phyloP scores from a whole-genome alignment of 805 yeast species.

The Barnettozyma wickerhamii region DNA sequence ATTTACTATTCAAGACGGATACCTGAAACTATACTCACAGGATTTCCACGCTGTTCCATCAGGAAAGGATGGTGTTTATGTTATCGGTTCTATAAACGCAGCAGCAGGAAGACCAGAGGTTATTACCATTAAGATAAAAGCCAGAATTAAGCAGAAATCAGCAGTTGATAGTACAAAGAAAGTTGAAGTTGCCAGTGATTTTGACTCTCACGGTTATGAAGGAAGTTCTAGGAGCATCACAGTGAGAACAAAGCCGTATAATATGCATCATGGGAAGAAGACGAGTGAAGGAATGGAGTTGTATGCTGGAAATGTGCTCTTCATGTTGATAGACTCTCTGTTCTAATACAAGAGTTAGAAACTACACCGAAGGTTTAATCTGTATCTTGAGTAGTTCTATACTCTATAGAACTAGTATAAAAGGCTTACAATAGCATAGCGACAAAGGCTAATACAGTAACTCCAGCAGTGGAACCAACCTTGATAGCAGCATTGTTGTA shows the following conservation, averaged over 20 bases:
- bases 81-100: constrained; percentile 4
- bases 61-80: constrained; percentile 2
- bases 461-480: no score
- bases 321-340: neutral
- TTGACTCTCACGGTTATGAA: neutral
- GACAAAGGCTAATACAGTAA: no score
- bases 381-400: no score
- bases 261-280: neutral
- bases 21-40: constrained; percentile 1
- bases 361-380: no score
- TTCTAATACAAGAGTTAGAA: neutral
- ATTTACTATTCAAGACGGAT: constrained; percentile 4
- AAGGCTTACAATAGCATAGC: no score
- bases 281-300: no score
- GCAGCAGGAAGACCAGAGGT: neutral
- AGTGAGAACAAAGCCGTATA: neutral
- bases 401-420: no score
- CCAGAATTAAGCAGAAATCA: neutral
- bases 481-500: no score
- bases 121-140: constrained; percentile 8
- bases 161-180: no score
- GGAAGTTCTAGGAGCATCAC: neutral
- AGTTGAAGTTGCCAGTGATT: no score
- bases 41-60: constrained; percentile 7
- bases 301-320: neutral